Percentiles rank a stretch among this genome's conserved stretches.
Evolutionary conservation across 805 yeast genomes (phyloP).

Genomic region (Pichia kluyveri): DNA sequence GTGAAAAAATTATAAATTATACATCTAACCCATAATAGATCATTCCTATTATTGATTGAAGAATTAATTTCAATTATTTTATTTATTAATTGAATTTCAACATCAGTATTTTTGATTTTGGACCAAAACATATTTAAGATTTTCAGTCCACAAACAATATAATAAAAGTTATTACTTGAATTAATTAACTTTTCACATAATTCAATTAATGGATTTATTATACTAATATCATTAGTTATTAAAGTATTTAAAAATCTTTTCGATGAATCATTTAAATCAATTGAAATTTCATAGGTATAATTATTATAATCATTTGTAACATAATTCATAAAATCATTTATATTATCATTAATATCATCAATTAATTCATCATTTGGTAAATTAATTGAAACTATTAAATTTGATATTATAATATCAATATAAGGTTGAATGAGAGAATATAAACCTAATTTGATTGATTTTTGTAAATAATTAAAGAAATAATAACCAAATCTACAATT

Average conservation of each 20-base stretch:
- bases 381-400: constrained; percentile 67
- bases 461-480: constrained; percentile 1
- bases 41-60: neutral
- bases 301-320: neutral
- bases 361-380: constrained; percentile 60
- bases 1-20: neutral
- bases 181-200: neutral
- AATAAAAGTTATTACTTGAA: too few relatives aligned
- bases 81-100: too few relatives aligned
- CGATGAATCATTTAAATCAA: neutral
- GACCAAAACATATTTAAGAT: neutral
- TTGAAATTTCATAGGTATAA: neutral
- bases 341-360: constrained; percentile 77
- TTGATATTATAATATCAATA: constrained; percentile 53
- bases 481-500: constrained; percentile 1
- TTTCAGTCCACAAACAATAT: neutral
- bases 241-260: neutral
- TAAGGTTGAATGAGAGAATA: constrained; percentile 46
- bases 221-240: neutral
- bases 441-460: neutral
- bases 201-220: neutral
- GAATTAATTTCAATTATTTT: neutral
- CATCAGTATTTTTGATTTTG: neutral
- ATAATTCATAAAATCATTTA: constrained; percentile 64
- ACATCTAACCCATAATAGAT: neutral